Evolutionary conservation across 1,284 basidiomycete species (phyloP).

Genomic region (Neonothopanus nambi): DNA sequence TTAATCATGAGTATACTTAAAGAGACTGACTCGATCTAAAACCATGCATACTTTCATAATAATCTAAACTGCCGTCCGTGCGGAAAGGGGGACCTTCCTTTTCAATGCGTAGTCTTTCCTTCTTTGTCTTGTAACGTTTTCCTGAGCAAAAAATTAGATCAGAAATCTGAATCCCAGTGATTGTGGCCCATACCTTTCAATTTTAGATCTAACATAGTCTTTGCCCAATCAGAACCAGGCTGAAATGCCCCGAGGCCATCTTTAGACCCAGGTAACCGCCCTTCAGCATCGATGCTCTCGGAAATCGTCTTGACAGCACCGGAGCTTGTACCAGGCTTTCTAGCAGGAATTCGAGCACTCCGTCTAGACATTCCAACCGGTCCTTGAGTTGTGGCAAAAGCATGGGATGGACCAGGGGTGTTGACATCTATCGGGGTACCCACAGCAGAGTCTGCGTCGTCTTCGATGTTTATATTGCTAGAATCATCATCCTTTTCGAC

Average conservation of each 20-base stretch:
- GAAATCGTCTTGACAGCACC: conserved; percentile 34
- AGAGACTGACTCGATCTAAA: conserved; percentile 11
- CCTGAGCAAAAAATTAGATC: conserved; percentile 39
- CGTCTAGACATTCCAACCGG: conserved; percentile 32
- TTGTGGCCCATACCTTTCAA: conserved; percentile 55
- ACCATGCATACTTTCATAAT: conserved; percentile 58
- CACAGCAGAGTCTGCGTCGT: conserved; percentile 38
- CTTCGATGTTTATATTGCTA: conserved; percentile 40
- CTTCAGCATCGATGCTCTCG: conserved; percentile 64
- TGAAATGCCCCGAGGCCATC: conserved; percentile 74
- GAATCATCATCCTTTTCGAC: conserved; percentile 67
- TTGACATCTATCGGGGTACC: conserved; percentile 33
- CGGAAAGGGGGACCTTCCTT: conserved; percentile 67
- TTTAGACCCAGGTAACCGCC: conserved; percentile 69
- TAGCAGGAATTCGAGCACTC: conserved; percentile 50
- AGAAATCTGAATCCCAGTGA: not conserved
- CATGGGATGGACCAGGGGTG: conserved; percentile 30
- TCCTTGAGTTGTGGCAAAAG: conserved; percentile 39
- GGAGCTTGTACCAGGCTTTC: conserved; percentile 30
- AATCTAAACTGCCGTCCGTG: conserved; percentile 74
- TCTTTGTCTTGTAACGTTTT: conserved; percentile 76
- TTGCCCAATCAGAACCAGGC: conserved; percentile 64
- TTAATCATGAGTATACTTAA: conserved; percentile 14
- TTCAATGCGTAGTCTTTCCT: conserved; percentile 71
- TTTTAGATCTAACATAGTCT: conserved; percentile 68